A percentile compares a stretch with the other conserved stretches of the same genome.
Evolutionary conservation across 768 basidiomycete species (phyloP).

Genomic region (Russula brevipes): DNA sequence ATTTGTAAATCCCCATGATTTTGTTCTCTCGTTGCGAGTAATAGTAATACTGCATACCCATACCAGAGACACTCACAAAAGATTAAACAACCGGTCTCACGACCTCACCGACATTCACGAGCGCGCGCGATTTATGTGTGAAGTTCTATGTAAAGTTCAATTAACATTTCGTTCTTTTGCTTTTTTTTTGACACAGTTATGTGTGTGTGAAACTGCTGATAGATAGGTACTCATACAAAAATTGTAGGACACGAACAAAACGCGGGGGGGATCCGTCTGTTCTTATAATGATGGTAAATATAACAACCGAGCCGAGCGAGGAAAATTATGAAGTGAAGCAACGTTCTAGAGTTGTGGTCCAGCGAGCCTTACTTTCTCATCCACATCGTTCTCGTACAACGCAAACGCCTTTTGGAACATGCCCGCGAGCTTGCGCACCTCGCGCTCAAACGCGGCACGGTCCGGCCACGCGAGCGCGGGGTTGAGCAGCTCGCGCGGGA

Average conservation of each 20-base stretch:
- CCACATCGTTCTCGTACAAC: constrained; percentile 84
- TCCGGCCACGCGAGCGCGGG: constrained; percentile 83
- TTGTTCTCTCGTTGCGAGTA: too few relatives aligned
- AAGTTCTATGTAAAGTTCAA: not conserved
- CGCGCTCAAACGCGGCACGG: constrained; percentile 84
- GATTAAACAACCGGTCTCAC: too few relatives aligned
- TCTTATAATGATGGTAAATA: not conserved
- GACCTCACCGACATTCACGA: too few relatives aligned
- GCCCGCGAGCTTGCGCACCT: constrained; percentile 79
- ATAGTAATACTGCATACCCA: too few relatives aligned
- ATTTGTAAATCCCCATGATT: not conserved
- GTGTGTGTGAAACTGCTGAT: not conserved
- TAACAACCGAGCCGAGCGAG: not conserved
- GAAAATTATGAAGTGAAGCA: not conserved
- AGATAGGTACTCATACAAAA: constrained; percentile 5
- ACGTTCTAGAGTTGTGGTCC: constrained; percentile 50
- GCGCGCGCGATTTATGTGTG: not conserved
- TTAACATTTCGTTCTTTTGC: not conserved
- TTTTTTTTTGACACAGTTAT: too few relatives aligned
- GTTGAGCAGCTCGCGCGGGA: constrained; percentile 88
- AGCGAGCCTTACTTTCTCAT: constrained; percentile 71
- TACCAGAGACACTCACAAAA: too few relatives aligned
- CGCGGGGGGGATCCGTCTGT: too few relatives aligned
- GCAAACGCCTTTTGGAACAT: constrained; percentile 97
- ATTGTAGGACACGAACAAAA: not conserved